Evolutionary conservation across 108 stramenopile species (phyloP).

Genomic region (Pseudonitzschia pungens): DNA sequence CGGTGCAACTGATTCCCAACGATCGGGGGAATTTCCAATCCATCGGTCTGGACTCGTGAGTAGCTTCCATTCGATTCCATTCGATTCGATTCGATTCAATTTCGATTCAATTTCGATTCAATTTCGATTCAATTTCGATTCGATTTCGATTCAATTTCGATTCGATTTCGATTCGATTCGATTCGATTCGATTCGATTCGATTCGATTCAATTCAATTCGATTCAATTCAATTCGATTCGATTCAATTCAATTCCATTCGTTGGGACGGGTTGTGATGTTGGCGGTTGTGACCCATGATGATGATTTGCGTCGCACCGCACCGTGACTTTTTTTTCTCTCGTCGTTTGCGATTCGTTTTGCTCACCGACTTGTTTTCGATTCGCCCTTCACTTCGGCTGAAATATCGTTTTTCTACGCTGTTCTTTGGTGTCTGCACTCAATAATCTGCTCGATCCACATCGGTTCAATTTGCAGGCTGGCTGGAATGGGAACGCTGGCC

Average conservation of each 20-base stretch:
- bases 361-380: not conserved
- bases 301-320: not conserved
- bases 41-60: slow-evolving; percentile 77
- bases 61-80: not conserved
- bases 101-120: not conserved
- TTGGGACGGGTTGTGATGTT: too few relatives aligned
- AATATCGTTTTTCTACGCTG: not conserved
- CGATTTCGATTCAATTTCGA: not conserved
- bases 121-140: slow-evolving; percentile 5
- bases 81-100: not conserved
- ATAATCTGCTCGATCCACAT: not conserved
- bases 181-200: not conserved
- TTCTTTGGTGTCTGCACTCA: not conserved
- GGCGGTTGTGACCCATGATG: too few relatives aligned
- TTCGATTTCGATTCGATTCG: slow-evolving; percentile 81
- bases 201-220: not conserved
- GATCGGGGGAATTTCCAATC: slow-evolving; percentile 76
- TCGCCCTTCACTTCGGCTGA: too few relatives aligned
- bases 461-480: slow-evolving; percentile 30
- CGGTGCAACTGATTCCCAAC: slow-evolving; percentile 87
- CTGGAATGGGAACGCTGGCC: slow-evolving; percentile 63
- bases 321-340: too few relatives aligned
- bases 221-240: slow-evolving; percentile 1
- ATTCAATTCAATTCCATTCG: not conserved
- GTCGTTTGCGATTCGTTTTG: not conserved